Evolutionary conservation across 805 yeast genomes (phyloP).

Genomic region (Wickerhamomyces bisporus): DNA sequence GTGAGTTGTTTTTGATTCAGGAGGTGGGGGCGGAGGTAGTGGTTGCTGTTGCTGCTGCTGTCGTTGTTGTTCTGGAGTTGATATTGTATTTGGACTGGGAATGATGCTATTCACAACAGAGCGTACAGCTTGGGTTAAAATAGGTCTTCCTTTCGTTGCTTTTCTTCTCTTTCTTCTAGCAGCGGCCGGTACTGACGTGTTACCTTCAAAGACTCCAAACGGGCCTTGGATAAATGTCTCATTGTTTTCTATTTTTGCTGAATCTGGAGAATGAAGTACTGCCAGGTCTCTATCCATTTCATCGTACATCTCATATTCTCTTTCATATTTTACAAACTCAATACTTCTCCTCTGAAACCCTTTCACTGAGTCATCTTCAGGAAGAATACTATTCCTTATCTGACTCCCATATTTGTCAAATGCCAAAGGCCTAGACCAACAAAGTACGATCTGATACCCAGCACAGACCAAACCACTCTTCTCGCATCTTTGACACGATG

Average conservation of each 20-base stretch:
- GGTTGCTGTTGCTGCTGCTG: too few species aligned
- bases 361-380: slow-evolving; percentile 25
- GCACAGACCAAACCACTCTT: slow-evolving; percentile 67
- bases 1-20: slow-evolving; percentile 1
- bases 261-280: slow-evolving; percentile 44
- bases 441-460: slow-evolving; percentile 75
- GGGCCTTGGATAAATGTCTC: slow-evolving; percentile 64
- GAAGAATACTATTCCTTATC: slow-evolving; percentile 14
- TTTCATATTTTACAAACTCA: slow-evolving; percentile 69
- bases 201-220: slow-evolving; percentile 72
- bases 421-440: slow-evolving; percentile 61
- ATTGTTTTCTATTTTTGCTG: slow-evolving; percentile 33
- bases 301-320: slow-evolving; percentile 65
- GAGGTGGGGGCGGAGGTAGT: not conserved
- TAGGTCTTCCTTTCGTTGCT: slow-evolving; percentile 16
- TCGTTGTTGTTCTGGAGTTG: not conserved
- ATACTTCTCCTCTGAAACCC: slow-evolving; percentile 66
- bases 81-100: not conserved
- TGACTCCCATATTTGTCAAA: slow-evolving; percentile 44
- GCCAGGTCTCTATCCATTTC: slow-evolving; percentile 74
- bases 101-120: not conserved
- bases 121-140: slow-evolving; percentile 11
- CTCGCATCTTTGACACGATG: slow-evolving; percentile 66
- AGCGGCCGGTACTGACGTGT: not conserved
- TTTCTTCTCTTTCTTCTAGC: slow-evolving; percentile 11